A percentile compares a stretch with the other conserved stretches of the same genome.
phyloP scores from a whole-genome alignment of 1,284 basidiomycete species.

The Vanrija sp. region DNA sequence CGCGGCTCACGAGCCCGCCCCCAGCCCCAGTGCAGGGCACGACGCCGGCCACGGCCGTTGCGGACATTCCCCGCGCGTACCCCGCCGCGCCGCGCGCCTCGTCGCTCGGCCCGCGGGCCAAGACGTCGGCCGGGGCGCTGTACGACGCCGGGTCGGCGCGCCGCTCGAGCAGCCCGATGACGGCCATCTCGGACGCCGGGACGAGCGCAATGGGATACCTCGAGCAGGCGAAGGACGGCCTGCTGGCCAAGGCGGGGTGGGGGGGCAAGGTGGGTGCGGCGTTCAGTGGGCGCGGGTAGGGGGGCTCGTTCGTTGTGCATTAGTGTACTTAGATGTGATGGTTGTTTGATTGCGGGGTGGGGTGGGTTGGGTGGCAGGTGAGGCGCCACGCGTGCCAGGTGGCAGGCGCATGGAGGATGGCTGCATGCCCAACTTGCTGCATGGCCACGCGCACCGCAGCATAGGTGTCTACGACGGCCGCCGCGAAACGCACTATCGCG shows the following conservation, averaged over 20 bases:
- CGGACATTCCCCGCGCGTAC: neutral
- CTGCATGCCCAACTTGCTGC: no score
- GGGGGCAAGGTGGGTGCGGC: constrained; percentile 21
- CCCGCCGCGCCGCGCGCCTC: neutral
- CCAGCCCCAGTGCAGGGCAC: constrained; percentile 12
- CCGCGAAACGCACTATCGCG: no score
- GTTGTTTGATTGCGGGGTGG: no score
- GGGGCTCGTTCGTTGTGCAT: no score
- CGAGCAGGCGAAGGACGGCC: constrained; percentile 43
- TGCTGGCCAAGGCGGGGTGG: constrained; percentile 37
- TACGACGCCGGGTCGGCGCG: neutral
- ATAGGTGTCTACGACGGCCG: no score
- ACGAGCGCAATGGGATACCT: constrained; percentile 35
- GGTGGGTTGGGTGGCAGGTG: no score
- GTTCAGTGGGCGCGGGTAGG: constrained; percentile 9
- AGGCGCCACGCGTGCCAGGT: no score
- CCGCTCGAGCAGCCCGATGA: constrained; percentile 4
- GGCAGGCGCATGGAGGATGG: no score
- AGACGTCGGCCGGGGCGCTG: neutral
- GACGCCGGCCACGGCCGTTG: constrained; percentile 19
- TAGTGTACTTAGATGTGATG: no score
- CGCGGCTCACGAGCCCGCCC: constrained; percentile 30
- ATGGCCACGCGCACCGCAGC: no score
- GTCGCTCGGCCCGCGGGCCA: neutral
- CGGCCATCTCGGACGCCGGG: constrained; percentile 4